Base-by-base conservation (phyloP, 2,329 filamentous ascomycete genomes). In the Fusarium sp. region DNA sequence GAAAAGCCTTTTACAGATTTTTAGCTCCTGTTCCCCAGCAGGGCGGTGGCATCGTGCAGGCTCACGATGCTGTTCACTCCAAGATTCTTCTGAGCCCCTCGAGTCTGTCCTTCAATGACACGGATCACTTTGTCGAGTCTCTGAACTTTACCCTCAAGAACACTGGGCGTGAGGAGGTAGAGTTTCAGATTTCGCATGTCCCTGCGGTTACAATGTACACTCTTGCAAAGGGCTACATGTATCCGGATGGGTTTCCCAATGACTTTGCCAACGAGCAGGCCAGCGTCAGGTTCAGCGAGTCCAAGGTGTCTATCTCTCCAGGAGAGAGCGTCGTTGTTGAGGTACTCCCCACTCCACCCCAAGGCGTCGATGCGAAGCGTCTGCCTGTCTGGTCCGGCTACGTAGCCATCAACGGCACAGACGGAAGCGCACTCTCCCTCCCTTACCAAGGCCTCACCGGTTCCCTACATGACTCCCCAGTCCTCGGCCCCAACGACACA, bases 101-200 rank as follows among this genome's bases (percentile, higher is more conserved):
- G n/a, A 89, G 87, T 79, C 81, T 93, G 16, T 86, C 88, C 5
- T 91, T 92, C 82, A 92, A 92, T 78, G 91, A 93, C 79, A 91
- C 90, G 0, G 88, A 89, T 72, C 79, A 92, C 83, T 87, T 91
- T 70, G 79, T 80, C 54, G 80, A 83, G 13, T 83, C 82, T 3
- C 82, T 86, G 50, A 86, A 86, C 71, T 90, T 92, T 77, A 86
- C 84, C 42, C 84, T 93, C 73, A 85, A 81, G 75, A 93, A 92
- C 82, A 83, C 83, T 6, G 88, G 87, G 54, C 80, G 80, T 18
- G 82, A 84, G 27, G 79, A 83, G 0, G 79, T 90, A 59, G 87
- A 86, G 7, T 91, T 90, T 80, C 82, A 83, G 9, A 81, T 92
- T 13, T 84, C 83, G 29, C 84, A 90, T 69, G 80, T 86, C 8